Base-by-base conservation (phyloP, 768 basidiomycete genomes). In the Lyophyllum shimeji region DNA sequence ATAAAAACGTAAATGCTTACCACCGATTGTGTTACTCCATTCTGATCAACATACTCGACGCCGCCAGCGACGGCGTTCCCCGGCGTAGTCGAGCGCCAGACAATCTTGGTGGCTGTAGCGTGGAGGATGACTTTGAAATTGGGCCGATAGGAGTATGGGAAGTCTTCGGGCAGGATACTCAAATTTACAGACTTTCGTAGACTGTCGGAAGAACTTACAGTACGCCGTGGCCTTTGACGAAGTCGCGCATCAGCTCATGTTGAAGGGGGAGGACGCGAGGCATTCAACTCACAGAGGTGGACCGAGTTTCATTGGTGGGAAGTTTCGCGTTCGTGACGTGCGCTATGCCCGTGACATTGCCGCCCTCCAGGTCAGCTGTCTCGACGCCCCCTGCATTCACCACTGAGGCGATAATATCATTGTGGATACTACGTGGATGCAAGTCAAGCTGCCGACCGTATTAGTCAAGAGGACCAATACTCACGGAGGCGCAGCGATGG, bases 41-140 rank as follows among this genome's bases (percentile, higher is more conserved):
- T 50, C 12, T 23, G 34, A 18, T 50, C 49, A n/a, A 50, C 49
- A 37, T 50, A 50, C 21, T 50, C 49, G 1, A 50, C 49, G 21
- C 49, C 49, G 20, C 49, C 25, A 3, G 49, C 49, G 15, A 50
- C 37, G 20, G 49, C 49, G n/a, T 24, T 37, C 20, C 21, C 49
- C 1, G 6, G 4, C 5, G 49, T 23, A 21, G 23, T 40, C 2
- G 51, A 45, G 2, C 23, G 33, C 51, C 51, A 52, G n/a, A 44
- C n/a, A 18, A 52, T 29, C 51, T 44, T 43, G 7, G 51, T 52
- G 17, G 39, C 39, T 4, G 39, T 40, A 40, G 39, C 15, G 39
- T 40, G n/a, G 9, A 40, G 39, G 39, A 40, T 9, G 4, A 40
- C 39, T 18, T 40, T 2, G 39, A n/a, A 40, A n/a, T 40, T 40